Conservation (phyloP, 495 filamentous ascomycete species). For the Parmelia sp. region DNA sequence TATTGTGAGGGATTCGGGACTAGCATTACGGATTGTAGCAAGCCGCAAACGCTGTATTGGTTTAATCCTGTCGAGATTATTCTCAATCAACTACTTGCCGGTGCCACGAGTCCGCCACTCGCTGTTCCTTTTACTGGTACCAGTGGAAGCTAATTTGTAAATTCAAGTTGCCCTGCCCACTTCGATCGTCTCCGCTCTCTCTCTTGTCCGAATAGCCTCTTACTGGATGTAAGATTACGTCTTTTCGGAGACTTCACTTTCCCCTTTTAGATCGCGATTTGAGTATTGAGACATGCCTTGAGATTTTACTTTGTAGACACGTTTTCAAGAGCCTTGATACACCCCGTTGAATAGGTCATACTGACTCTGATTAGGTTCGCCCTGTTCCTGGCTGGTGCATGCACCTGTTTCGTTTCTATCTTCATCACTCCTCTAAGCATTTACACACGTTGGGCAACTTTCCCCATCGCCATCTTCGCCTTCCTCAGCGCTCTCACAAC, state of each 20-base stretch:
- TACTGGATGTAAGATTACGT: no score
- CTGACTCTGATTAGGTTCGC: no score
- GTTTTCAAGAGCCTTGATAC: no score
- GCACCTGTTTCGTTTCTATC: constrained; percentile 63
- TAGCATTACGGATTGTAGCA: constrained; percentile 69
- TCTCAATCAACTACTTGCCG: constrained; percentile 66
- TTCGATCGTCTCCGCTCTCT: constrained; percentile 62
- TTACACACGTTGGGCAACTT: constrained; percentile 44
- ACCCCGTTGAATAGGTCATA: no score
- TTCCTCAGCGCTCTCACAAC: constrained; percentile 58
- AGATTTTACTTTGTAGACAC: no score
- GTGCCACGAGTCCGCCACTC: constrained; percentile 60
- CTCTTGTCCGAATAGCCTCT: constrained; percentile 68
- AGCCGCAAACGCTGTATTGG: constrained; percentile 66
- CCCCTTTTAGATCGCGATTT: no score
- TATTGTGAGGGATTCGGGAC: constrained; percentile 79
- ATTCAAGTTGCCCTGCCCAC: constrained; percentile 65
- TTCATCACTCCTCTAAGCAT: constrained; percentile 53
- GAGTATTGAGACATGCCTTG: no score
- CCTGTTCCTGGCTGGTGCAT: constrained; percentile 65
- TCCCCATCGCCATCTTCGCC: constrained; percentile 53
- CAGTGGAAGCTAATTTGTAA: constrained; percentile 20
- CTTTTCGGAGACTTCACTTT: no score
- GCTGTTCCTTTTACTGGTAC: not conserved
- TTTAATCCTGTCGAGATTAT: constrained; percentile 86